These are phyloP conservation scores for Vitis rotundifolia DNA, from an alignment of 164 flowering plant species.

Conservation along the genomic window DNA sequence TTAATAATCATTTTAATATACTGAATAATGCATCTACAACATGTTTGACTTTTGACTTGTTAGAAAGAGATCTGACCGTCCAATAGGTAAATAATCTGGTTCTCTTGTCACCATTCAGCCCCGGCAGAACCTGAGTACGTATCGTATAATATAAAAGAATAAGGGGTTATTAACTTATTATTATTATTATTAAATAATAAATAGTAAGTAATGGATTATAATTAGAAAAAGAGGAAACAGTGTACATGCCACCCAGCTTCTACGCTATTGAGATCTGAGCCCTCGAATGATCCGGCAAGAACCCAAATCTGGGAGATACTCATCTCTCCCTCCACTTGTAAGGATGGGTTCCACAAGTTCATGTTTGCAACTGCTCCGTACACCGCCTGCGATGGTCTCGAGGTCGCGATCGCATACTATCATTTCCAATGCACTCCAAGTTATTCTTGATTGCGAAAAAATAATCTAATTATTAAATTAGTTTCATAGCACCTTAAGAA, in stretches of 20 bases:
- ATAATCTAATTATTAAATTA: too few species aligned
- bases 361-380: constrained; percentile 91
- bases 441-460: too few species aligned
- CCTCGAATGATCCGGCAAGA: constrained; percentile 84
- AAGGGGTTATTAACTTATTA: too few species aligned
- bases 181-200: too few species aligned
- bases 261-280: constrained; percentile 92
- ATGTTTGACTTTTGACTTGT: background rate
- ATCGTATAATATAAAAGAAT: too few species aligned
- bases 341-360: constrained; percentile 93
- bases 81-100: background rate
- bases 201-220: too few species aligned
- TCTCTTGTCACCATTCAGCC: background rate
- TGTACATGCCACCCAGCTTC: constrained; percentile 99
- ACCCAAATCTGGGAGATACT: constrained; percentile 94
- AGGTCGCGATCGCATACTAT: constrained; percentile 94
- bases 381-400: constrained; percentile 51
- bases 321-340: constrained; percentile 75
- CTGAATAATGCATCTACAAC: background rate
- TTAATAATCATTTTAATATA: background rate
- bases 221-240: constrained; percentile 19
- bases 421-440: too few species aligned
- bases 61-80: constrained; percentile 2
- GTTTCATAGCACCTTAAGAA: too few species aligned
- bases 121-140: background rate